Conservation (phyloP, 306 rosid species). For the Mimosa pudica region DNA sequence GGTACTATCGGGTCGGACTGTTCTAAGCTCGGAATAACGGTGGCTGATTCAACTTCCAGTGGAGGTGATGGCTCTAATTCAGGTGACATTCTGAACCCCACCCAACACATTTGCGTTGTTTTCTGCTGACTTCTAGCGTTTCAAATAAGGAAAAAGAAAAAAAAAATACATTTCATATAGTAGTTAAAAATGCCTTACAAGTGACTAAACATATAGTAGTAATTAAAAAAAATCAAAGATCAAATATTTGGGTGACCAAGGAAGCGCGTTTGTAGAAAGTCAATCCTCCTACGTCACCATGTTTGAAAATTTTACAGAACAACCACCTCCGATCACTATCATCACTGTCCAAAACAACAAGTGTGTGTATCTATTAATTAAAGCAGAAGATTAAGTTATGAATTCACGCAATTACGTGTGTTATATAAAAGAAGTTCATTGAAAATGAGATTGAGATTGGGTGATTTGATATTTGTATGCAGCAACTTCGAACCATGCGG, state of each 20-base stretch:
- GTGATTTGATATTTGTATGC: constrained; percentile 30
- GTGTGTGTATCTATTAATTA: not conserved
- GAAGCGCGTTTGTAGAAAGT: not conserved
- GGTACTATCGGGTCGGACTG: constrained; percentile 85
- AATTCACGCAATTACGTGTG: too few relatives aligned
- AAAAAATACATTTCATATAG: too few relatives aligned
- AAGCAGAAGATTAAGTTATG: not conserved
- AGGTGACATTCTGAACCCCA: constrained; percentile 42
- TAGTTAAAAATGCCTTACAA: not conserved
- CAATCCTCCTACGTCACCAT: too few relatives aligned
- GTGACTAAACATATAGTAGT: not conserved
- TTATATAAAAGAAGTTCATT: too few relatives aligned
- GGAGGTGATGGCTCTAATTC: constrained; percentile 5
- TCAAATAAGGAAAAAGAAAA: not conserved
- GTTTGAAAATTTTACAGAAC: too few relatives aligned
- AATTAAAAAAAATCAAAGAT: not conserved
- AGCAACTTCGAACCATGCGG: constrained; percentile 52
- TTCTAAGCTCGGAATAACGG: constrained; percentile 70
- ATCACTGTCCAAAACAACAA: not conserved
- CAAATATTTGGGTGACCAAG: not conserved
- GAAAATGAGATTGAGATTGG: not conserved
- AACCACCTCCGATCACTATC: not conserved
- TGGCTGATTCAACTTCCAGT: constrained; percentile 42
- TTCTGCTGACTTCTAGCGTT: not conserved
- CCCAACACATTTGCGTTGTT: not conserved